Percentiles rank a stretch among this genome's conserved stretches.
Conservation (phyloP, 148 eudicot species). For the Amaranthus cruentus region DNA sequence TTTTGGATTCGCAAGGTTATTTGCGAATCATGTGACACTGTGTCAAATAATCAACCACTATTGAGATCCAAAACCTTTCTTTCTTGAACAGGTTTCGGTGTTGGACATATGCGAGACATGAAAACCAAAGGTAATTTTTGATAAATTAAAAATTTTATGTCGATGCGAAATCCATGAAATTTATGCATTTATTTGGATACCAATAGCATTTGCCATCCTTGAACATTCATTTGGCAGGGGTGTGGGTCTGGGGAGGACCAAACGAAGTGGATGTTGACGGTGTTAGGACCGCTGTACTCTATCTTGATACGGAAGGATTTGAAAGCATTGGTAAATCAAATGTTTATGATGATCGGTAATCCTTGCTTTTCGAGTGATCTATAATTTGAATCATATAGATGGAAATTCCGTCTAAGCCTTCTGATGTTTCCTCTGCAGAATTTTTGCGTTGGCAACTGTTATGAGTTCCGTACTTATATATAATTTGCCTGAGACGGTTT, state of each 20-base stretch:
- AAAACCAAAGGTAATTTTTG: constrained; percentile 69
- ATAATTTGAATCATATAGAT: constrained; percentile 7
- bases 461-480: constrained; percentile 92
- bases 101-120: constrained; percentile 98
- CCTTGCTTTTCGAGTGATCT: constrained; percentile 3
- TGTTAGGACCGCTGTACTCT: constrained; percentile 74
- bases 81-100: constrained; percentile 75
- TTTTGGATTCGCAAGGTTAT: no score
- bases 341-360: constrained; percentile 95
- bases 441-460: constrained; percentile 90
- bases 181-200: background rate
- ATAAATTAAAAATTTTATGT: background rate
- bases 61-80: background rate
- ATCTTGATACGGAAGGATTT: constrained; percentile 98
- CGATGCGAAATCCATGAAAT: background rate
- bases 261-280: constrained; percentile 75
- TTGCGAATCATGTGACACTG: no score
- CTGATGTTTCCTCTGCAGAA: constrained; percentile 47
- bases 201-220: background rate
- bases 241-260: constrained; percentile 98
- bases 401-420: constrained; percentile 14
- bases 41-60: background rate
- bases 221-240: constrained; percentile 40
- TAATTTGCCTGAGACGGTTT: constrained; percentile 97
- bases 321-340: constrained; percentile 98